Evolutionary conservation across 1,284 basidiomycete species (phyloP), one percentile per base, ranked within the genome.

Genomic region (Papiliotrema laurentii): DNA sequence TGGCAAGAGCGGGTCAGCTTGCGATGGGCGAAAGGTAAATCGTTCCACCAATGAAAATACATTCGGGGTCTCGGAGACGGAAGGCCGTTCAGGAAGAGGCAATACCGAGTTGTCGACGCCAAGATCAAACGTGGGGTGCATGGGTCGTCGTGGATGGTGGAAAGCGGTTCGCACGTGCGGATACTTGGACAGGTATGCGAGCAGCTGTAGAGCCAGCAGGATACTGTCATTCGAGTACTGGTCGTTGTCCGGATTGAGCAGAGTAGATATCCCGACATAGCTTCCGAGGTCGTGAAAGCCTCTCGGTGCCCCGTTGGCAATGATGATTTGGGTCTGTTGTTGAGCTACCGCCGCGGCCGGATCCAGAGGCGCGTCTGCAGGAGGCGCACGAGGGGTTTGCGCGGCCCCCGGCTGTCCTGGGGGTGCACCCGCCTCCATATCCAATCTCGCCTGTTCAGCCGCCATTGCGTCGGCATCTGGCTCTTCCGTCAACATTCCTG

Each of bases 131-230:
- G 71, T 72, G 1, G 64, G 66, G 55, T 76, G 73, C 64, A 75
- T 71, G 0, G 74, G 74, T 27, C 70, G 70, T 1, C 88, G 80
- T 0, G 83, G 83, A 68, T 88, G 87, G 72, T 97, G 97, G 70
- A 98, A 97, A 5, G 92, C 89, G 58, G 92, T 85, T n/a, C 94
- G 80, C 3, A 98, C 93, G 72, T 98, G 94, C 0, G 94, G 90
- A 69, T 98, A 98, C 72, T 98, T 98, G 75, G 88, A 92, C 21
- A 98, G 79, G 66, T 98, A 98, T 6, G 96, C 96, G 0, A 98
- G 79, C 1, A 98, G 81, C 72, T 98, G 94, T 14, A 98, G 76
- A 22, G 86, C 84, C 16, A 96, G 81, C 3, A 98, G 76, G 0
- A 98, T 91, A 61, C 97, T 93, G 66, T 97, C 93, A 67, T 98